Conservation (phyloP, 148 eudicot genomes). For the Tetragonia tetragonoides region DNA sequence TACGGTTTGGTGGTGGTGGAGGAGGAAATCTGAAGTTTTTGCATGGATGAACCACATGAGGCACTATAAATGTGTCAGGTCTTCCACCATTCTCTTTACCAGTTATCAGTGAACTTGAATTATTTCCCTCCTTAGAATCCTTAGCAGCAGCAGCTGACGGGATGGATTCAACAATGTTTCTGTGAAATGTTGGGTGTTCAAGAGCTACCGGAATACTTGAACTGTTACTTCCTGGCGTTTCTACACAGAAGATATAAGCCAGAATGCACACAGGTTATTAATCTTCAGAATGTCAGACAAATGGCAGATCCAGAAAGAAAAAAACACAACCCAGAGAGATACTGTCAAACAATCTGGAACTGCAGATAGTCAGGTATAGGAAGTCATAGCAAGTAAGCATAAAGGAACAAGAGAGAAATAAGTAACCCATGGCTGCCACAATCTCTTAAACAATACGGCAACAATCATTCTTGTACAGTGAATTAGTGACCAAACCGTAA, state of each 20-base stretch:
- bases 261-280: slow-evolving; percentile 7
- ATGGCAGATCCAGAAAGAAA: not conserved
- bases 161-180: slow-evolving; percentile 5
- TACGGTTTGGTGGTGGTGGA: slow-evolving; percentile 67
- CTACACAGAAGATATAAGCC: slow-evolving; percentile 20
- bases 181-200: slow-evolving; percentile 23
- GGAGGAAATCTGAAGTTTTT: slow-evolving; percentile 55
- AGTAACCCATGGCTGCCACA: not conserved
- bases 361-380: not conserved
- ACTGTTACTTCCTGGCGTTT: slow-evolving; percentile 34
- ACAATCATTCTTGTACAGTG: not conserved
- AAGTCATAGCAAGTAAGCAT: not conserved
- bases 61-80: not conserved
- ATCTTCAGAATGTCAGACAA: not conserved
- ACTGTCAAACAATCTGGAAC: not conserved
- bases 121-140: slow-evolving; percentile 19
- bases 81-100: slow-evolving; percentile 5
- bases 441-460: not conserved
- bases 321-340: not conserved
- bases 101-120: slow-evolving; percentile 13
- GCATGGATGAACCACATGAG: slow-evolving; percentile 44
- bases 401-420: not conserved
- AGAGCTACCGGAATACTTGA: slow-evolving; percentile 35
- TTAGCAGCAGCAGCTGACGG: slow-evolving; percentile 23
- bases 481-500: not conserved